Evolutionary conservation across 371 early-diverging fungal species (phyloP), one percentile per base, ranked within the genome.

Genomic region (Cladochytrium tenue): DNA sequence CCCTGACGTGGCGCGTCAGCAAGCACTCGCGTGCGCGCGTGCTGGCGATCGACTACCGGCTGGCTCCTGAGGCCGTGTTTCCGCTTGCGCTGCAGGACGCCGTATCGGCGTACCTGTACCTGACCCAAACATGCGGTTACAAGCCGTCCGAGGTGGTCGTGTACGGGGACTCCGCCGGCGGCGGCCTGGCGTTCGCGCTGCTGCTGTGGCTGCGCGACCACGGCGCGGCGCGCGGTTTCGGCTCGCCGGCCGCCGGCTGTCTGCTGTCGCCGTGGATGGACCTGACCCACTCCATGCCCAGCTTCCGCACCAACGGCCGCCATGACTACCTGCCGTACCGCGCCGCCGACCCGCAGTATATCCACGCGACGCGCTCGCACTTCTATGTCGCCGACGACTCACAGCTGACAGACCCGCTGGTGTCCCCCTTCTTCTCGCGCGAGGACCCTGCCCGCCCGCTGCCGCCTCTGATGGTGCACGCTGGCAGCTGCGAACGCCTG

Each of bases 1-100:
- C 65, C n/a, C 52, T 81, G 33, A 79, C 77, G 20, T 77, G 75
- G 70, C 68, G 77, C 25, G 26, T 76, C 23, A 75, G 77, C 13
- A 77, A 74, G 60, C 63, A 69, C 68, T 58, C 73, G 23, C n/a
- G 62, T 32, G 72, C 77, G 1, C 62, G 73, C n/a, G 67, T 81
- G 1, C 71, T 81, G 43, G 74, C 77, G 0, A 80, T 92, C 59
- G 88, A 94, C 71, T 94, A 95, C 76, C 81, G 95, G 15, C 71
- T 93, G 34, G 89, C 93, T 0, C 96, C 96, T 0, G 89, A 92
- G 51, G 72, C 86, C 67, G 88, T 90, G 17, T 95, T 93, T 68
- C 96, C 96, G 1, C 77, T 84, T 30, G 89, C 92, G 17, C 77
- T 95, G 1, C 86, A 89, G 60, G 96, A 96, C 78, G 87, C 83